Percentiles rank a stretch among this genome's conserved stretches.
Evolutionary conservation across 352 stramenopile species (phyloP).

Genomic region (Phytophthora rubi): DNA sequence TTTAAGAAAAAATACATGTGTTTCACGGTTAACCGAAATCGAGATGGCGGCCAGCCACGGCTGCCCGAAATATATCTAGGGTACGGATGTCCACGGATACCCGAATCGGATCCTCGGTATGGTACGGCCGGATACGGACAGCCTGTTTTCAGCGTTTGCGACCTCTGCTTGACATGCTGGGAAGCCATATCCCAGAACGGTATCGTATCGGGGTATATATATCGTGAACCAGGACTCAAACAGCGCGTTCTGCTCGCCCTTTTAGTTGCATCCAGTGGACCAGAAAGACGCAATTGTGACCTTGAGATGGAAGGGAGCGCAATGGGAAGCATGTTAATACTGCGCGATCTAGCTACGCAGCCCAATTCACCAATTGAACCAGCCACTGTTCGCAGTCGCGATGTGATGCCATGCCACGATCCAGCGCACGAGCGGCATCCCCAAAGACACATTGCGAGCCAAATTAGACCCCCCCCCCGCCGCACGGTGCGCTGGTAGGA

Average conservation of each 20-base stretch:
- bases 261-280: conserved; percentile 47
- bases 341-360: conserved; percentile 40
- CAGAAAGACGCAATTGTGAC: conserved; percentile 49
- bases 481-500: conserved; percentile 8
- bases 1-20: too few species aligned
- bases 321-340: conserved; percentile 54
- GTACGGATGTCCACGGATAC: too few species aligned
- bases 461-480: conserved; percentile 52
- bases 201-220: conserved; percentile 37
- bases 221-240: conserved; percentile 58
- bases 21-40: too few species aligned
- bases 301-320: conserved; percentile 53
- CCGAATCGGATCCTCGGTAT: too few species aligned
- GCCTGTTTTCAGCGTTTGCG: too few species aligned
- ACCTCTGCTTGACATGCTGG: too few species aligned
- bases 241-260: conserved; percentile 51
- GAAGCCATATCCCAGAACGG: conserved; percentile 31
- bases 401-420: conserved; percentile 48
- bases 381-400: conserved; percentile 27
- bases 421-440: conserved; percentile 49
- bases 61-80: too few species aligned
- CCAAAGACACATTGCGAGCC: conserved; percentile 43
- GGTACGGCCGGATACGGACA: too few species aligned
- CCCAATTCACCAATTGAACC: conserved; percentile 46
- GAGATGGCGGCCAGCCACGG: too few species aligned